phyloP scores from a whole-genome alignment of 2,329 filamentous ascomycete genomes.

The Pseudogymnoascus sp. region DNA sequence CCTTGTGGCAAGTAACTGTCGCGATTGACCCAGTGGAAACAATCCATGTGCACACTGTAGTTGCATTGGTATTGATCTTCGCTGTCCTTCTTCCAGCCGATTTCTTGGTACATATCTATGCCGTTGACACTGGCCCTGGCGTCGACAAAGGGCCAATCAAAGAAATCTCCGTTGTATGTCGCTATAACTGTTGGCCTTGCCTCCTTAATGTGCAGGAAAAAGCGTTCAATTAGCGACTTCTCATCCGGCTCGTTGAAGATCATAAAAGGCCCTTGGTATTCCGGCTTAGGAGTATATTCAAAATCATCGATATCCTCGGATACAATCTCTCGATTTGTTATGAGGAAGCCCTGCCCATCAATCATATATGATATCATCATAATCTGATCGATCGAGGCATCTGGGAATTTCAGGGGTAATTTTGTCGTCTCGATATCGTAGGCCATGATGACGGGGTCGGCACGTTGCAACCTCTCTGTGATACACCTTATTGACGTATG shows the following conservation, averaged over 20 bases:
- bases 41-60: slow-evolving; percentile 97
- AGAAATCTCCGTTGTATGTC: slow-evolving; percentile 99
- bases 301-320: slow-evolving; percentile 97
- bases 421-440: slow-evolving; percentile 99
- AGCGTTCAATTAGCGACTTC: slow-evolving; percentile 76
- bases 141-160: slow-evolving; percentile 99
- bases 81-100: slow-evolving; percentile 88
- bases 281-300: slow-evolving; percentile 94
- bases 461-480: slow-evolving; percentile 78
- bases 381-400: slow-evolving; percentile 87
- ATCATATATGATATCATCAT: slow-evolving; percentile 99
- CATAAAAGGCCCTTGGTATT: slow-evolving; percentile 91
- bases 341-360: slow-evolving; percentile 92
- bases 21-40: slow-evolving; percentile 97
- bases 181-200: slow-evolving; percentile 92
- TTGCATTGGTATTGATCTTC: slow-evolving; percentile 96
- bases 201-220: slow-evolving; percentile 93
- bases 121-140: slow-evolving; percentile 85
- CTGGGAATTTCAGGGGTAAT: slow-evolving; percentile 90
- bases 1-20: slow-evolving; percentile 97
- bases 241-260: slow-evolving; percentile 98
- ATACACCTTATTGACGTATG: slow-evolving; percentile 74
- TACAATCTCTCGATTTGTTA: slow-evolving; percentile 95
- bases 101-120: slow-evolving; percentile 99
- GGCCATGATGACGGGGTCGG: slow-evolving; percentile 97